phyloP scores from a whole-genome alignment of 2,329 filamentous ascomycete species.

The Paraphaeosphaeria minitans region DNA sequence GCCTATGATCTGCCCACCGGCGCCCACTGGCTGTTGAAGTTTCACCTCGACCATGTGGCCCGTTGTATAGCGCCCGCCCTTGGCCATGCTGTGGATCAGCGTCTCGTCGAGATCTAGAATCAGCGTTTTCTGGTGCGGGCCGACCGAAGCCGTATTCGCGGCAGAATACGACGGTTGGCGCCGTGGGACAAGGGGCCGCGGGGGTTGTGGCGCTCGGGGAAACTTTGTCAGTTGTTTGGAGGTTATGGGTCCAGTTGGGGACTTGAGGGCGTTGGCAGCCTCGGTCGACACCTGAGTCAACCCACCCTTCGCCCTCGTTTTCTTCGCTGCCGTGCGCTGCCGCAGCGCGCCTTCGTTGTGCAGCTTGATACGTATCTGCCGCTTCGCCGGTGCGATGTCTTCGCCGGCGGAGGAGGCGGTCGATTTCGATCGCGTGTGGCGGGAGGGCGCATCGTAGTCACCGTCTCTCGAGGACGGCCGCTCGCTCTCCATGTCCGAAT shows the following conservation, averaged over 20 bases:
- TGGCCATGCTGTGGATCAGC: conserved; percentile 96
- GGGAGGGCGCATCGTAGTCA: conserved; percentile 50
- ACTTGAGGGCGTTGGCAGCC: conserved; percentile 77
- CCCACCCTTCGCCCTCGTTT: conserved; percentile 55
- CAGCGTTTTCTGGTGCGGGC: conserved; percentile 77
- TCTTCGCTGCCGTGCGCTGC: conserved; percentile 73
- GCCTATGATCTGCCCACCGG: conserved; percentile 70
- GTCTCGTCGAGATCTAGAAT: conserved; percentile 97
- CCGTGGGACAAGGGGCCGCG: conserved; percentile 84
- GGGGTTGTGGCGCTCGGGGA: conserved; percentile 85
- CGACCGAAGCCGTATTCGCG: conserved; percentile 40
- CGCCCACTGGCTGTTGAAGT: conserved; percentile 72
- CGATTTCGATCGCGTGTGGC: conserved; percentile 69
- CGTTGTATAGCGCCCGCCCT: conserved; percentile 91
- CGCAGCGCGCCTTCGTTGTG: conserved; percentile 78
- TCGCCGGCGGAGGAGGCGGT: conserved; percentile 56
- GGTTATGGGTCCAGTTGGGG: conserved; percentile 80
- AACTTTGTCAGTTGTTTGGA: conserved; percentile 78
- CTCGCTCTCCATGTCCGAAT: conserved; percentile 67
- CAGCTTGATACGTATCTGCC: conserved; percentile 89
- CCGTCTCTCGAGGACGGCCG: conserved; percentile 37
- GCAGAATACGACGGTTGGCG: conserved; percentile 84
- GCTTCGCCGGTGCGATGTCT: conserved; percentile 69
- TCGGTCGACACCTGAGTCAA: conserved; percentile 47
- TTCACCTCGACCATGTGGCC: conserved; percentile 99